These are phyloP conservation scores for Flaveria sonorensis DNA, from an alignment of 129 eudicot species.

Conservation along the genomic window DNA sequence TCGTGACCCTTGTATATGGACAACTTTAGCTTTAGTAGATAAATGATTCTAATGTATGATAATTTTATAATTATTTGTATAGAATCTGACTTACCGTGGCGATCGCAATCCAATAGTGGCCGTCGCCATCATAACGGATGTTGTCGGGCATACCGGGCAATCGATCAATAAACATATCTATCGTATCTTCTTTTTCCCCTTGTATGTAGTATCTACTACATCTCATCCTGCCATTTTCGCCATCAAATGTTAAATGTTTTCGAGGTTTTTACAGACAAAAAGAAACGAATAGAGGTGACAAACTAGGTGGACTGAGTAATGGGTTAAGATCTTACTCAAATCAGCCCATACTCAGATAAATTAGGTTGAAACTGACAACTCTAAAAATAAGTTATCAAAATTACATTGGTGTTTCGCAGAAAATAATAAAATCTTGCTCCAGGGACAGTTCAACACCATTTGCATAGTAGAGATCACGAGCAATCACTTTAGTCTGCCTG, in stretches of 20 bases:
- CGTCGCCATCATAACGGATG: conserved; percentile 74
- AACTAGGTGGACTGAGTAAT: background rate
- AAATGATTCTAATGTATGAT: background rate
- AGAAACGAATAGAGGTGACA: background rate
- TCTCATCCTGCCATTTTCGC: conserved; percentile 59
- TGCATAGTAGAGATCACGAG: conserved; percentile 70
- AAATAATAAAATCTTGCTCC: conserved; percentile 62
- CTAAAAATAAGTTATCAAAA: background rate
- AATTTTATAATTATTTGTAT: background rate
- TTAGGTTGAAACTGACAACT: background rate
- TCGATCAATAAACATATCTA: conserved; percentile 55
- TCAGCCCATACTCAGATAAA: background rate
- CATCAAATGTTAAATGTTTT: background rate
- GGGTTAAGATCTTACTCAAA: background rate
- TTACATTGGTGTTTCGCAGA: conserved; percentile 84
- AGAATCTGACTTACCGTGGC: conserved; percentile 36
- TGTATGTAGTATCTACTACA: conserved; percentile 67
- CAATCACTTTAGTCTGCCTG: conserved; percentile 59
- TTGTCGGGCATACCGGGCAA: conserved; percentile 79
- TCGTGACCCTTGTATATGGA: background rate
- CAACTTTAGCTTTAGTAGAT: background rate
- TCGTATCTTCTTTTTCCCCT: conserved; percentile 59
- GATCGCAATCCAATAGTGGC: conserved; percentile 79
- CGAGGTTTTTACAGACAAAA: background rate
- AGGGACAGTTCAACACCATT: conserved; percentile 78